Evolutionary conservation across 306 rosid species (phyloP).

Genomic region (Prunus salicina): DNA sequence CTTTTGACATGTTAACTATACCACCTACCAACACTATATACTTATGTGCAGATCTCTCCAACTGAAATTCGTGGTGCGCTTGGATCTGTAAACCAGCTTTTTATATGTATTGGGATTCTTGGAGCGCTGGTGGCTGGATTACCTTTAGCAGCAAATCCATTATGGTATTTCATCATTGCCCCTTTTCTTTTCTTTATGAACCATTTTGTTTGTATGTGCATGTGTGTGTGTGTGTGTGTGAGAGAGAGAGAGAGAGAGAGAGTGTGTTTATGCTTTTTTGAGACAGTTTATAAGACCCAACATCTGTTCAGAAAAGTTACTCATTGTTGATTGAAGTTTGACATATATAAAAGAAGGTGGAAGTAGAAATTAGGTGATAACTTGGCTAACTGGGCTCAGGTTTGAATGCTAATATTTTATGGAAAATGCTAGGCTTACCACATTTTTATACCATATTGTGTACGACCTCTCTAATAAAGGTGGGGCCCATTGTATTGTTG

Average conservation of each 20-base stretch:
- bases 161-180: constrained; percentile 49
- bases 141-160: constrained; percentile 83
- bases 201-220: background rate
- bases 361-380: background rate
- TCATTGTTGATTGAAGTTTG: background rate
- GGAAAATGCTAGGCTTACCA: too few relatives aligned
- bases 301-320: background rate
- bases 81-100: constrained; percentile 89
- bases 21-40: constrained; percentile 5
- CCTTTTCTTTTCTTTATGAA: constrained; percentile 8
- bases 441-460: too few relatives aligned
- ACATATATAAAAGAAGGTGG: background rate
- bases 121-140: constrained; percentile 82
- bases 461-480: too few relatives aligned
- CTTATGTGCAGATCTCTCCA: constrained; percentile 75
- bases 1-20: background rate
- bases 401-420: background rate
- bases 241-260: background rate
- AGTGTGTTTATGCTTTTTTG: too few relatives aligned
- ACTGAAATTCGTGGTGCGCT: constrained; percentile 93
- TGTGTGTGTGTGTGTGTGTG: background rate
- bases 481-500: too few relatives aligned
- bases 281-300: background rate
- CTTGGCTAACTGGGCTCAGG: background rate
- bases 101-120: constrained; percentile 89